phyloP scores from a whole-genome alignment of 768 basidiomycete species.

The Asterophora parasitica region DNA sequence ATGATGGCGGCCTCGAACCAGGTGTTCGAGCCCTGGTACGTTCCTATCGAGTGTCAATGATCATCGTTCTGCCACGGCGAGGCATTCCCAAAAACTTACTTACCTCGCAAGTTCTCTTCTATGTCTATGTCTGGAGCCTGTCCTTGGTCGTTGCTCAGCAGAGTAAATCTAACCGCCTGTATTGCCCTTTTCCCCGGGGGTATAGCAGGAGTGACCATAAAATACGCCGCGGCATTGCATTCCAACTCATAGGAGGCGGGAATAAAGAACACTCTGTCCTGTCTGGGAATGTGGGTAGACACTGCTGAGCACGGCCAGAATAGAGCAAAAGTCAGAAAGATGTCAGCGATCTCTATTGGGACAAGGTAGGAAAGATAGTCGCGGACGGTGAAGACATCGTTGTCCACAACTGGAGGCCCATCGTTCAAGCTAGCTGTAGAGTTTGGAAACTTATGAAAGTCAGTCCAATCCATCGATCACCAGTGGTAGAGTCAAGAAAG shows the following conservation, averaged over 20 bases:
- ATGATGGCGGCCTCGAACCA: conserved; percentile 31
- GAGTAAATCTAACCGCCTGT: conserved; percentile 18
- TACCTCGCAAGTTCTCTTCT: too few relatives aligned
- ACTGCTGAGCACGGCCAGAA: conserved; percentile 28
- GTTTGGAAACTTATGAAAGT: too few relatives aligned
- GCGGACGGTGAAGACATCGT: conserved; percentile 18
- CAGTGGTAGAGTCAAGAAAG: too few relatives aligned
- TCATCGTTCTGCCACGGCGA: too few relatives aligned
- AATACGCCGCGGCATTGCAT: conserved; percentile 12
- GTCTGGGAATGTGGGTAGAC: neutral
- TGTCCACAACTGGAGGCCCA: conserved; percentile 1
- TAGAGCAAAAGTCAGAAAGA: conserved; percentile 22
- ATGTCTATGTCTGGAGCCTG: too few relatives aligned
- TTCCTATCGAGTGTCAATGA: conserved; percentile 13
- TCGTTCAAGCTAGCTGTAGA: too few relatives aligned
- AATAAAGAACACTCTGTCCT: too few relatives aligned
- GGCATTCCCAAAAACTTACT: too few relatives aligned
- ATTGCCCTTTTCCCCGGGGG: conserved; percentile 12
- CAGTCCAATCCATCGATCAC: too few relatives aligned
- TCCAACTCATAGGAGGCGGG: too few relatives aligned
- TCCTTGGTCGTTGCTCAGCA: conserved; percentile 25
- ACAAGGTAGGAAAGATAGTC: conserved; percentile 14
- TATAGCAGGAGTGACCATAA: conserved; percentile 18
- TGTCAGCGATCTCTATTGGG: conserved; percentile 24
- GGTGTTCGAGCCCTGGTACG: conserved; percentile 25